Evolutionary conservation across 2,329 filamentous ascomycete genomes (phyloP), one percentile per base, ranked within the genome.

Genomic region (Pyrenochaeta sp.): DNA sequence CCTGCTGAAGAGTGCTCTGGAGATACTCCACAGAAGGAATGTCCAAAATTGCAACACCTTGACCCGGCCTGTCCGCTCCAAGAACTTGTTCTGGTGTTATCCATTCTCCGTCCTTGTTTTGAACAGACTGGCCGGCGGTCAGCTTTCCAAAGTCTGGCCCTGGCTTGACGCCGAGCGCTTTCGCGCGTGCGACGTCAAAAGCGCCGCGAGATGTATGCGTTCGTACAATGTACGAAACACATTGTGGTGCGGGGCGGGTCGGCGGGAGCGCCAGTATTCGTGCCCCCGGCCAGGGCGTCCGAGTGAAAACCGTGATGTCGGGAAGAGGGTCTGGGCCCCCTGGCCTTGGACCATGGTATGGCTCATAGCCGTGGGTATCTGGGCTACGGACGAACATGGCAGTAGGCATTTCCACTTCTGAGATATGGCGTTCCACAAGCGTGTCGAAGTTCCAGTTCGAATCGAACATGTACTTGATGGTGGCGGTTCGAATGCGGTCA

Each of bases 71-170:
- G 2, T 82, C 77, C 10, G 87, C 80, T 1, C 84, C 91, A 45
- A 99, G 70, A 1, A 98, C 92, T 88, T 96, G 95, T 0, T 95
- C 90, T 1, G 94, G 89, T 0, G 89, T 95, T 27, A 99, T 85
- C 0, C 83, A 83, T 6, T 80, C 81, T 4, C 91, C 92, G 64
- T 89, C 83, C 12, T 81, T 78, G 20, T 85, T 87, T 47, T 79
- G 77, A 1, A 95, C 87, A 42, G 75, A 87, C 57, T 87, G 61
- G 2, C 92, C 92, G 1, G 68, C 72, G 0, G 88, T 81, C 37
- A 99, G 80, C 11, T 73, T 66, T 31, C 80, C 80, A 73, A 83
- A 96, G 43, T 88, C 78, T 0, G 62, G 72, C 1, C 85, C 87
- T 46, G 79, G 82, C 17, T 78, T 76, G 0, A 98, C 84, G 1